Evolutionary conservation across 306 rosid genomes (phyloP), one percentile per base, ranked within the genome.

Genomic region (Cicer pinnatifidum): DNA sequence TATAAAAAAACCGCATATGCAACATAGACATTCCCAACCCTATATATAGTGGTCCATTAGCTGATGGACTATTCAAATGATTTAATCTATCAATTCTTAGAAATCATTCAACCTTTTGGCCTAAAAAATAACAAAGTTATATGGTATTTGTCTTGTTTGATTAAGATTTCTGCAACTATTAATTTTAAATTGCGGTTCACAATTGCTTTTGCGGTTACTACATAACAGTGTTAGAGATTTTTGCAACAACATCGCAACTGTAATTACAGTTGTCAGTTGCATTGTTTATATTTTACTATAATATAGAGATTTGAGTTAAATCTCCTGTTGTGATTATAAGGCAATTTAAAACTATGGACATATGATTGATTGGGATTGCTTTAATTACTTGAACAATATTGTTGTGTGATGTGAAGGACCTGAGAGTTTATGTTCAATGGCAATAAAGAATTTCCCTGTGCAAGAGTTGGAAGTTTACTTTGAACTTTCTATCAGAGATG

Each of bases 401-500:
- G 41, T 11, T 2, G 43, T n/a, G 71, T 28, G 35, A 28, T 28
- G 63, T 2, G 1, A 38, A 71, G 54, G 23, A 20, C 40, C 10
- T 17, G 6, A 72, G 69, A 67, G 50, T 46, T 67, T 61, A 2
- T 9, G 76, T 40, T 46, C 44, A 77, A 46, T 78, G 64, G 37
- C 71, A 50, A 23, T 51, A 56, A 62, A 70, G 67, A 15, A 62
- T 50, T 66, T 79, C 39, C 39, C 4, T 16, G 71, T 62, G 61
- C 68, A 67, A 62, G 66, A 71, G 62, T 71, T 67, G 74, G 9
- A 79, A 71, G 76, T 71, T 48, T 28, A 79, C 38, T 50, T 67
- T 78, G 83, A 75, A 70, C 79, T 47, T 50, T 65, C 47, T 46
- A 57, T 74, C 78, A 75, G 58, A 79, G 64, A 79, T 37, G 38